A percentile compares a stretch with the other conserved stretches of the same genome.
phyloP scores from a whole-genome alignment of 2,329 filamentous ascomycete species.

The Trichoderma koningiopsis region DNA sequence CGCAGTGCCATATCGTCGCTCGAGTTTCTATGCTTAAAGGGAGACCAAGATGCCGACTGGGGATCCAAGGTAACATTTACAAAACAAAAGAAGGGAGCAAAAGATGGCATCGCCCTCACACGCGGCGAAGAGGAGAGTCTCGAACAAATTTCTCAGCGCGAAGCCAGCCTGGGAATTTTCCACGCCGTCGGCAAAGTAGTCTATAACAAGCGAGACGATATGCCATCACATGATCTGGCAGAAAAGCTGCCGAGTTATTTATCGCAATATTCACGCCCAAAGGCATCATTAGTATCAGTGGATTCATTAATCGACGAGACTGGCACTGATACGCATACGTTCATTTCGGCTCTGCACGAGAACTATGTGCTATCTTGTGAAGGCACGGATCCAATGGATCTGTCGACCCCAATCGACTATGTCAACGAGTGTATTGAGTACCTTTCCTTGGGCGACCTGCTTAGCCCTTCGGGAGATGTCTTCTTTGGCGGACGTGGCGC shows the following conservation, averaged over 20 bases:
- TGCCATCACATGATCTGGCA: conserved; percentile 44
- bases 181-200: conserved; percentile 95
- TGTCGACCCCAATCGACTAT: conserved; percentile 69
- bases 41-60: conserved; percentile 74
- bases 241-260: conserved; percentile 64
- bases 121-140: conserved; percentile 77
- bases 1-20: conserved; percentile 89
- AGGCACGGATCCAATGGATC: conserved; percentile 50
- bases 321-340: conserved; percentile 88
- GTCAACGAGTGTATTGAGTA: conserved; percentile 84
- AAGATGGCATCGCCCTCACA: conserved; percentile 64
- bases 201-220: conserved; percentile 85
- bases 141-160: conserved; percentile 79
- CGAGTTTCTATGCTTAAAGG: conserved; percentile 87
- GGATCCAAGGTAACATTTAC: conserved; percentile 71
- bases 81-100: conserved; percentile 65
- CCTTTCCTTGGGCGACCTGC: conserved; percentile 83
- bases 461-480: conserved; percentile 71
- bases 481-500: conserved; percentile 66
- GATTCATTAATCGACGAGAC: conserved; percentile 88
- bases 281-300: conserved; percentile 65
- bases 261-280: conserved; percentile 58
- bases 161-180: conserved; percentile 90
- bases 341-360: conserved; percentile 87
- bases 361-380: conserved; percentile 89